A percentile compares a stretch with the other conserved stretches of the same genome.
These are phyloP conservation scores for Boletus pseudopeckii DNA, from an alignment of 768 basidiomycete genomes.

Conservation along the genomic window DNA sequence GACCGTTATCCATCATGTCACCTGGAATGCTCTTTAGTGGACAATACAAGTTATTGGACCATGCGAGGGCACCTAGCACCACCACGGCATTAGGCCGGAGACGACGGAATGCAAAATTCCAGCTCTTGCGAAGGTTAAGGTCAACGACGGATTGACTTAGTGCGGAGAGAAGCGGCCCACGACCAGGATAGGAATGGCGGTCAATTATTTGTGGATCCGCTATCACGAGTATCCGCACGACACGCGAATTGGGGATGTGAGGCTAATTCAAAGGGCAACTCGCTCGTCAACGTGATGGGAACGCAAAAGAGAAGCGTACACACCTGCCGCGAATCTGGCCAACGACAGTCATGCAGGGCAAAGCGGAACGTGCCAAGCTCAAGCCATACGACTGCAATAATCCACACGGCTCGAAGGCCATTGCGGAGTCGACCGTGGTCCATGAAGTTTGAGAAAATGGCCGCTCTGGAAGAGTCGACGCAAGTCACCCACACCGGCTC, in stretches of 20 bases:
- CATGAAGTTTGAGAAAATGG: conserved; percentile 4
- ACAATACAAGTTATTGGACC: background rate
- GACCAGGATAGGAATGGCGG: conserved; percentile 65
- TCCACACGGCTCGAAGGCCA: conserved; percentile 56
- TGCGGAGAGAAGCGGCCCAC: conserved; percentile 50
- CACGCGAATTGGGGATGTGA: conserved; percentile 18
- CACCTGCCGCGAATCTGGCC: conserved; percentile 51
- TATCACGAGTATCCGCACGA: conserved; percentile 55
- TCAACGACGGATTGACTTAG: conserved; percentile 69
- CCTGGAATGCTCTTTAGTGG: conserved; percentile 11
- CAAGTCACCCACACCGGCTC: background rate
- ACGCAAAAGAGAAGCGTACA: conserved; percentile 7
- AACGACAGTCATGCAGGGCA: conserved; percentile 48
- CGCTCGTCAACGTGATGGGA: background rate
- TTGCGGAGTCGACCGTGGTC: conserved; percentile 23
- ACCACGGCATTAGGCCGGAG: conserved; percentile 69
- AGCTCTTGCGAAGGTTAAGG: conserved; percentile 80
- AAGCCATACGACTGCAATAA: conserved; percentile 62
- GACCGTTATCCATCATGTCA: conserved; percentile 89
- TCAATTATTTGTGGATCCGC: conserved; percentile 90
- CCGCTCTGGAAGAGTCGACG: background rate
- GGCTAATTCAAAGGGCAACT: conserved; percentile 9
- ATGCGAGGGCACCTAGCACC: conserved; percentile 54
- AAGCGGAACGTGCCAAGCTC: conserved; percentile 59
- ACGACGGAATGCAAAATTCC: conserved; percentile 57